phyloP scores from a whole-genome alignment of 2,329 filamentous ascomycete genomes.

The Aspergillus piperis region DNA sequence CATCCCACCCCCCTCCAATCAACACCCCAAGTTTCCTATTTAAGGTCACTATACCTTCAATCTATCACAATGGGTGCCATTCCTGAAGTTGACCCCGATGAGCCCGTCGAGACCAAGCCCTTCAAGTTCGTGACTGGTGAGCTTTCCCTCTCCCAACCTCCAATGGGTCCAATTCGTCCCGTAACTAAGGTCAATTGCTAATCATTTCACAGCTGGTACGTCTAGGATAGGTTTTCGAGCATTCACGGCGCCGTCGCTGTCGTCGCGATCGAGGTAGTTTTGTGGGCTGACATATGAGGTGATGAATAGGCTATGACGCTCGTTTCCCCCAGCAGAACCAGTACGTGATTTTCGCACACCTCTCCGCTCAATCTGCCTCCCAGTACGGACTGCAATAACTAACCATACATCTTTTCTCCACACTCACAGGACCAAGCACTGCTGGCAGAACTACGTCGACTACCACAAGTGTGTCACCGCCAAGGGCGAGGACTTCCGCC shows the following conservation, averaged over 20 bases:
- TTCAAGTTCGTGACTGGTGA: conserved; percentile 99
- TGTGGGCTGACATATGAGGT: conserved; percentile 32
- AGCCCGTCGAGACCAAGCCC: conserved; percentile 90
- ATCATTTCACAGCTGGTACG: conserved; percentile 52
- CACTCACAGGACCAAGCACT: conserved; percentile 77
- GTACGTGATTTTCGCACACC: conserved; percentile 36
- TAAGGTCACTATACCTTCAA: conserved; percentile 22
- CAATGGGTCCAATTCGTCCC: conserved; percentile 24
- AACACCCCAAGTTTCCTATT: conserved; percentile 14
- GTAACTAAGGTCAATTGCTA: conserved; percentile 42
- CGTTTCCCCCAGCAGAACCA: conserved; percentile 96
- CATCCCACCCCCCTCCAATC: conserved; percentile 19
- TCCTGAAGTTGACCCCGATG: conserved; percentile 63
- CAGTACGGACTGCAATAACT: neutral
- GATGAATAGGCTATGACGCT: conserved; percentile 82
- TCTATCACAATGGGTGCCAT: conserved; percentile 79
- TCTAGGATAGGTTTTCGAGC: conserved; percentile 23
- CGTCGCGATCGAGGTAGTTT: conserved; percentile 12
- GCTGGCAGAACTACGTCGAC: conserved; percentile 99
- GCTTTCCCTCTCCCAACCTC: conserved; percentile 38
- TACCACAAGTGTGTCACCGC: conserved; percentile 99
- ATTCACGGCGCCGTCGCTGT: conserved; percentile 15
- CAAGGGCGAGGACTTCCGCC: conserved; percentile 98
- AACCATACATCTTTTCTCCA: neutral
- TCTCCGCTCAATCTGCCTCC: neutral